Base-by-base conservation (phyloP, 2,329 filamentous ascomycete species). In the Aciculosporium take region DNA sequence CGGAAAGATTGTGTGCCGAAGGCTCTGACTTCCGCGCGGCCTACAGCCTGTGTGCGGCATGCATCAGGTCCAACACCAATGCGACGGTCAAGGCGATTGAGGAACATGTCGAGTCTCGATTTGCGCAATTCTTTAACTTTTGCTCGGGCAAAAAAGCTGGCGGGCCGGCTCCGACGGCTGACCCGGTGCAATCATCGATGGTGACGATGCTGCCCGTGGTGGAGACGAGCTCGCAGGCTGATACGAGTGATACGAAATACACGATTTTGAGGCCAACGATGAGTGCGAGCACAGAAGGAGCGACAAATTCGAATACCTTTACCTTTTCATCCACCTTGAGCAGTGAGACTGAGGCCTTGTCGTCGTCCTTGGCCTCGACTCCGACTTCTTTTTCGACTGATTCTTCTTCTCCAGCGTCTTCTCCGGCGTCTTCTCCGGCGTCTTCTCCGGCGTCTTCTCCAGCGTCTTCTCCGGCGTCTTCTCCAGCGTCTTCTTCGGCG, bases 41-140 rank as follows among this genome's bases (percentile, higher is more conserved):
- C 18, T 57, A 64, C 9, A 13, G 39, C 0, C 33, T 42, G 1
- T 81, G 76, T 54, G 20, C 50, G 0, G 4, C 4, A 0, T 79
- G 74, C 46, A 59, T 72, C 36, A 13, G 15, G 0, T 45, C 15
- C 0, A 50, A 64, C 30, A 45, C 41, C 0, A 47, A 45, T 4
- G 42, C 50, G 8, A 40, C 43, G 4, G 60, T 59, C 43, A 31
- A 56, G 2, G 53, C 55, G 0, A 47, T 49, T 7, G 51, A 56
- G 25, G 50, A 53, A 1, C 66, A 68, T 44, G 46, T 69, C 1
- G 45, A 51, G 0, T 53, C 58, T 0, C 43, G 54, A 12, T 71
- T 72, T 30, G 20, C 39, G 0, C 68, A 73, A 48, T 75, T 58
- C 42, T 5, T 70, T 25, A 48, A 54, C 27, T 76, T 56, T 50